Evolutionary conservation across 2,329 filamentous ascomycete genomes (phyloP), one percentile per base, ranked within the genome.

Genomic region (Orbilia javanica): DNA sequence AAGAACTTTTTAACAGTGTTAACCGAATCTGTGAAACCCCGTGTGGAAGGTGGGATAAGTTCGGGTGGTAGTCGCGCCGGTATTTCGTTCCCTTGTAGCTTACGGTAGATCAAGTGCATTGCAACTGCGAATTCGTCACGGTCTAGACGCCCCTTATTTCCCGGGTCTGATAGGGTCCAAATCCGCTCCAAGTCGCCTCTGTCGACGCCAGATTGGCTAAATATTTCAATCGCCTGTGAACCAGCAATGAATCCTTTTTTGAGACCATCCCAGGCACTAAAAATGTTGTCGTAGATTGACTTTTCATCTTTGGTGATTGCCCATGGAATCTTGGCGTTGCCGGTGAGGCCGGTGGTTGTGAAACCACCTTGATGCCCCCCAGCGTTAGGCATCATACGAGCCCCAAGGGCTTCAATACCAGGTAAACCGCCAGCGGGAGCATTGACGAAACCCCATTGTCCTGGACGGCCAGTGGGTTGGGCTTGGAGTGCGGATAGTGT

Each of bases 271-370:
- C 96, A 99, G 4, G 94, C 94, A 80, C 91, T 92, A 87, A 99
- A 99, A 36, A 98, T 89, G 77, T 93, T 89, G 84, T 99, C 96
- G 81, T 99, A 99, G 79, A 96, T 92, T 79, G 92, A 95, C 87
- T 99, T 99, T 85, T 99, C 96, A 80, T 97, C 94, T 84, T 99
- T 99, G 3, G 96, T 99, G 77, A 99, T 96, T 15, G 96, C 94
- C 96, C 96, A 99, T 0, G 96, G 96, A 82, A 99, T 95, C 6
- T 93, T 95, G 0, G 96, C 96, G 85, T 97, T 98, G 65, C 96
- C 96, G 79, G 93, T 91, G 8, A 99, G 88, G 4, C 95, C 95
- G 74, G 91, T 90, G 1, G 94, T 95, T 6, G 93, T 97, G 82
- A 92, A 98, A 18, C 87, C 88, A 27, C 92, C 92, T 79, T 90